These are phyloP conservation scores for Aspergillus eucalypticola DNA, from an alignment of 2,329 filamentous ascomycete genomes.

Conservation along the genomic window DNA sequence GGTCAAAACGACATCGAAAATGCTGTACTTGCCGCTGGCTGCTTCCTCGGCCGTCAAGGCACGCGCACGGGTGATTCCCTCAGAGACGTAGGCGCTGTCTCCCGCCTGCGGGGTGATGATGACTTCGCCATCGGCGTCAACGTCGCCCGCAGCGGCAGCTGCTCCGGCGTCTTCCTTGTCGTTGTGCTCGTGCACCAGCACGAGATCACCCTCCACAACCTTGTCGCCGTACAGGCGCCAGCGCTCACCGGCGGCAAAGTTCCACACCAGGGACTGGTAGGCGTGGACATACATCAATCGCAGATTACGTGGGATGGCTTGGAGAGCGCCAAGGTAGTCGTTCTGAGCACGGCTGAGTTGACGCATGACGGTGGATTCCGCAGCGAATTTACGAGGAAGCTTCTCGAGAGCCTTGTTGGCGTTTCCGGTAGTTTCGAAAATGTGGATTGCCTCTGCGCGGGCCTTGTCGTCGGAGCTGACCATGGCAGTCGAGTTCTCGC, in stretches of 20 bases:
- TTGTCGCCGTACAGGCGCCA: slow-evolving; percentile 72
- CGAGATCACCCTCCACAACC: slow-evolving; percentile 82
- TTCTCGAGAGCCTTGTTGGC: slow-evolving; percentile 62
- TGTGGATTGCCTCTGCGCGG: slow-evolving; percentile 75
- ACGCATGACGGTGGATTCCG: slow-evolving; percentile 75
- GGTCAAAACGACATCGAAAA: slow-evolving; percentile 88
- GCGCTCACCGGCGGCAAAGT: slow-evolving; percentile 76
- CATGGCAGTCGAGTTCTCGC: slow-evolving; percentile 42
- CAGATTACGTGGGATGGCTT: slow-evolving; percentile 76
- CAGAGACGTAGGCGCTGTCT: slow-evolving; percentile 55
- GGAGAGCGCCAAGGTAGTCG: slow-evolving; percentile 80
- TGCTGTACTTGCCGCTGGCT: slow-evolving; percentile 70
- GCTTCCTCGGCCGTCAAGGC: slow-evolving; percentile 76
- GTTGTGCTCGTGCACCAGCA: slow-evolving; percentile 64
- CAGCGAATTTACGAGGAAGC: slow-evolving; percentile 78
- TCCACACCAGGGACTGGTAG: slow-evolving; percentile 95
- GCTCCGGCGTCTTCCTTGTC: slow-evolving; percentile 43
- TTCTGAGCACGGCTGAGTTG: slow-evolving; percentile 62
- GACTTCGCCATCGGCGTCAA: slow-evolving; percentile 65
- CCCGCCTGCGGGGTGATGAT: slow-evolving; percentile 62
- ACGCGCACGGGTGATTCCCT: slow-evolving; percentile 68
- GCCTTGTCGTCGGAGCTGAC: slow-evolving; percentile 73
- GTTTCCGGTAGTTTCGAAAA: slow-evolving; percentile 66
- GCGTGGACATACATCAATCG: slow-evolving; percentile 95
- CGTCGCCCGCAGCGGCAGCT: slow-evolving; percentile 35